phyloP scores from a whole-genome alignment of 164 flowering plant genomes.

The Macadamia integrifolia region DNA sequence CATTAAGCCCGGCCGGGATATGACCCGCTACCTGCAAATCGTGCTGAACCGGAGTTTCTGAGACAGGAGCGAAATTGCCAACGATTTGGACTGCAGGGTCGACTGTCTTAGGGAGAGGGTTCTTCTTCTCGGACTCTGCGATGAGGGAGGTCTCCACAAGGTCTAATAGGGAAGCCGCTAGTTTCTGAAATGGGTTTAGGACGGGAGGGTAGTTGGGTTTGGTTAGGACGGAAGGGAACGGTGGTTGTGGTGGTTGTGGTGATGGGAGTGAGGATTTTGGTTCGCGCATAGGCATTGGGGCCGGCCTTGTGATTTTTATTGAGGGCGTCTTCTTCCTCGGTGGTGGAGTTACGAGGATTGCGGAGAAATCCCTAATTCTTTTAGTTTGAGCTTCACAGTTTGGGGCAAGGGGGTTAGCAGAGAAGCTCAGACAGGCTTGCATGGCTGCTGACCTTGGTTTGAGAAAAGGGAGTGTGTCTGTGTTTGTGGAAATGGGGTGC shows the following conservation, averaged over 20 bases:
- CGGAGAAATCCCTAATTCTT: not conserved
- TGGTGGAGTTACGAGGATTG: not conserved
- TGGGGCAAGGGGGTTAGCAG: no score
- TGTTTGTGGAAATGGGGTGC: no score
- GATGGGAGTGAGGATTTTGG: no score
- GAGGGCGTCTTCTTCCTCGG: no score
- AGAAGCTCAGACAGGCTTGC: no score
- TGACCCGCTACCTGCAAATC: conserved; percentile 11
- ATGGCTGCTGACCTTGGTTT: no score
- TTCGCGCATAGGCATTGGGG: not conserved
- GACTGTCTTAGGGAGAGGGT: conserved; percentile 20
- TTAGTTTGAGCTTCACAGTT: not conserved
- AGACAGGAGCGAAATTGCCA: conserved; percentile 47
- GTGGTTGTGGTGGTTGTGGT: no score
- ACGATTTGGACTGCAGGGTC: conserved; percentile 42
- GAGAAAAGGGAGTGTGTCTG: no score
- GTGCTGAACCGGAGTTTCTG: conserved; percentile 31
- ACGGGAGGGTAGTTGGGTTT: not conserved
- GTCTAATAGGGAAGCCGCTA: conserved; percentile 29
- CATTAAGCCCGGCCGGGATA: conserved; percentile 28
- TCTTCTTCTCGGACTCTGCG: conserved; percentile 15
- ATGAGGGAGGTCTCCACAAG: conserved; percentile 20
- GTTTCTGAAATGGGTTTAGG: conserved; percentile 32
- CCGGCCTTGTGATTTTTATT: no score
- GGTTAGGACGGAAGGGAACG: not conserved